Evolutionary conservation across 768 basidiomycete species (phyloP).

Genomic region (Pleurotus cornucopiae): DNA sequence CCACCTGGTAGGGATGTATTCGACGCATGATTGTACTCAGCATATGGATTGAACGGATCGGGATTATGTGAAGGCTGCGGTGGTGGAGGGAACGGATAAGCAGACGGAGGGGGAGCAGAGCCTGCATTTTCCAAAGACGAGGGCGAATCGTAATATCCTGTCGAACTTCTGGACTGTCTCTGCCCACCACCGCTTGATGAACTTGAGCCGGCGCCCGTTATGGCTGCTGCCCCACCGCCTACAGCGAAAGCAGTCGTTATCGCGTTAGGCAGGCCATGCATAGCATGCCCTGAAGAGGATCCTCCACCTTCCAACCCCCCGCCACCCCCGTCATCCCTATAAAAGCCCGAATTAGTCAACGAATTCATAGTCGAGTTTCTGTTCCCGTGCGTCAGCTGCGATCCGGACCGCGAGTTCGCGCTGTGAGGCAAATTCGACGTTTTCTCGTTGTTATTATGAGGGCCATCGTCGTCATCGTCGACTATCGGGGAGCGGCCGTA

Average conservation of each 20-base stretch:
- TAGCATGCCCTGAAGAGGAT: constrained; percentile 30
- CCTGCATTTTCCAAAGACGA: constrained; percentile 17
- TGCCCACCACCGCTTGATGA: not conserved
- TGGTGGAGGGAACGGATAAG: not conserved
- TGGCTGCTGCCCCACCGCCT: too few relatives aligned
- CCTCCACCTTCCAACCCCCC: constrained; percentile 18
- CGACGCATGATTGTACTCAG: constrained; percentile 27
- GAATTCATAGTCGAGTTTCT: constrained; percentile 15
- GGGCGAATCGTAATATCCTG: constrained; percentile 30
- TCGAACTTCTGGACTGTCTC: constrained; percentile 20
- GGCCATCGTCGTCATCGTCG: constrained; percentile 53
- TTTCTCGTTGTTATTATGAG: constrained; percentile 4
- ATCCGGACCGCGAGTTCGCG: constrained; percentile 15
- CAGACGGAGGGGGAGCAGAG: not conserved
- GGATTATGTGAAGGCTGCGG: too few relatives aligned
- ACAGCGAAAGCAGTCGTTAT: too few relatives aligned
- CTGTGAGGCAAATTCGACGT: constrained; percentile 5
- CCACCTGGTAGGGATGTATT: too few relatives aligned
- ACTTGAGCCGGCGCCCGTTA: too few relatives aligned
- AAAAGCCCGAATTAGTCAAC: too few relatives aligned
- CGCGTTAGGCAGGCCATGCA: not conserved
- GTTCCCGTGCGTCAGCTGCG: constrained; percentile 10
- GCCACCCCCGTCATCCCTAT: too few relatives aligned
- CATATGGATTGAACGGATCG: constrained; percentile 41
- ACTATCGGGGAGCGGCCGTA: constrained; percentile 64